Base-by-base conservation (phyloP, 2,329 filamentous ascomycete genomes). In the Ilyonectria mors-panacis region DNA sequence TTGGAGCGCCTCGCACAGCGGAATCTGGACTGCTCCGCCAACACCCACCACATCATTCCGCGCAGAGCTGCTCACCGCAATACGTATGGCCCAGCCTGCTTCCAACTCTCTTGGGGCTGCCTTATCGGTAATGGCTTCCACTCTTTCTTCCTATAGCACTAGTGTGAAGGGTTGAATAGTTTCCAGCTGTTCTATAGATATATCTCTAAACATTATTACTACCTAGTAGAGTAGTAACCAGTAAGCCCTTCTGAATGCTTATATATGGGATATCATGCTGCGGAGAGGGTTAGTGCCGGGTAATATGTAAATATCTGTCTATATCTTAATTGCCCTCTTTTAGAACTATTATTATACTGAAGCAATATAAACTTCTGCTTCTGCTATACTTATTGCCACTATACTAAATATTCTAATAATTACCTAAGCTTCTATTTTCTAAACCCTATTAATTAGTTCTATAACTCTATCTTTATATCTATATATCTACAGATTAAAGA, bases 351-450 rank as follows among this genome's bases (percentile, higher is more conserved):
- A 62, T 17, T 65, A 8, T 37, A 47, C 37, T 42, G 59, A n/a
- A 26, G 44, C 60, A 26, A 74, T 73, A 37, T 67, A 26, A 10
- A 68, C 69, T 59, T 73, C 66, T 12, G 72, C 72, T 62, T 75
- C 63, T n/a, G 68, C 68, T 21, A 75, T 64, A 28, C 45, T 66
- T 37, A 61, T 71, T 39, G 69, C 68, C 6, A 74, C 63, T 12
- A 60, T 70, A 17, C 47, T 51, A 37, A 70, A 72, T 23, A 61
- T 63, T 17, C 67, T 63, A 37, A 26, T 8, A 37, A 37, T 37
- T 15, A 8, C 35, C 13, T 37, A 8, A 12, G 35, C 35, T 15
- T 8, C 35, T 3, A 8, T 8, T 15, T 15, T 37, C 35, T 37
- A 8, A 26, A n/a, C n/a, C n/a, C n/a, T n/a, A n/a, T n/a, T n/a